Evolutionary conservation across 306 rosid genomes (phyloP).

Genomic region (Ammopiptanthus mongolicus): DNA sequence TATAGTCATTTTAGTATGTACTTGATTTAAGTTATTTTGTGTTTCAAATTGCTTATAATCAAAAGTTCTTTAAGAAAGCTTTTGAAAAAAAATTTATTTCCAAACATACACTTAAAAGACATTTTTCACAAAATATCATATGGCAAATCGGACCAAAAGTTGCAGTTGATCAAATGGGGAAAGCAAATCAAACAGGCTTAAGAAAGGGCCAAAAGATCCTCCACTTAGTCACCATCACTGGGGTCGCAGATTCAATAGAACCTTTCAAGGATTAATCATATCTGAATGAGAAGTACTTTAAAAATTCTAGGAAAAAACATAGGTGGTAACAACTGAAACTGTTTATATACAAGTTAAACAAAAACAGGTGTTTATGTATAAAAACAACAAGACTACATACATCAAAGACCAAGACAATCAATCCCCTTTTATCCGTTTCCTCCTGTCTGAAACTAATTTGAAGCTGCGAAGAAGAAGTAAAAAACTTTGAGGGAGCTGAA

Average conservation of each 20-base stretch:
- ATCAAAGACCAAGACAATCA: constrained; percentile 46
- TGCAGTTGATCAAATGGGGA: constrained; percentile 10
- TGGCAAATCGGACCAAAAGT: constrained; percentile 9
- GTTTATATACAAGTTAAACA: constrained; percentile 78
- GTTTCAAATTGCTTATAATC: too few relatives aligned
- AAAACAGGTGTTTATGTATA: constrained; percentile 57
- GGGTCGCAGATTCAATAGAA: constrained; percentile 24
- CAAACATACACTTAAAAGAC: not conserved
- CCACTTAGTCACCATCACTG: constrained; percentile 48
- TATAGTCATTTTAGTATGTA: not conserved
- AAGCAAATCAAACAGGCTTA: constrained; percentile 28
- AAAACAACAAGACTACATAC: constrained; percentile 84
- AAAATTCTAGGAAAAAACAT: constrained; percentile 34
- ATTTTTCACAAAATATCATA: constrained; percentile 23
- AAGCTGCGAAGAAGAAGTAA: constrained; percentile 43
- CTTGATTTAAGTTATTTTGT: too few relatives aligned
- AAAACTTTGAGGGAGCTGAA: constrained; percentile 38
- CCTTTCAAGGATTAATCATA: constrained; percentile 26
- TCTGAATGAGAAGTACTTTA: constrained; percentile 32
- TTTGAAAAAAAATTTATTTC: too few relatives aligned
- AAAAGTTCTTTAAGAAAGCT: too few relatives aligned
- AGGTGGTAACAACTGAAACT: constrained; percentile 45
- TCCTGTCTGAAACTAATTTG: constrained; percentile 14
- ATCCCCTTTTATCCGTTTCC: constrained; percentile 32
- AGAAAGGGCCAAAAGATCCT: constrained; percentile 42